These are phyloP conservation scores for Helotiales sp. DNA, from an alignment of 2,329 filamentous ascomycete species.

Conservation along the genomic window DNA sequence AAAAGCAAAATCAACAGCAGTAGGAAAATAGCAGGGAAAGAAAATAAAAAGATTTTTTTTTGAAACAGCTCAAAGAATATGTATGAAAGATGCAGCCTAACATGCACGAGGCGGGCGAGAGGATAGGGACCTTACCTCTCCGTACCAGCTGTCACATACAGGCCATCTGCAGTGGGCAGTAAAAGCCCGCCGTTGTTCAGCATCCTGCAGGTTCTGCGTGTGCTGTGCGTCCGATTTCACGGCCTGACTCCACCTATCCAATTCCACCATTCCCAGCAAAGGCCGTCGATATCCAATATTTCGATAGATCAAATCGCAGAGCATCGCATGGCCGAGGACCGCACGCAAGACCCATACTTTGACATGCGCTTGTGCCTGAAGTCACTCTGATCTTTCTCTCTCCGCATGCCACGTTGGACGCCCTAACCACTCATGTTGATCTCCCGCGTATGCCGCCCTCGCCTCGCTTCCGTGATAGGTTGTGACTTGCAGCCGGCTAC, in stretches of 20 bases:
- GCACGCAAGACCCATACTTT: constrained; percentile 1
- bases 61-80: too few species aligned
- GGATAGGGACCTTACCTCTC: background rate
- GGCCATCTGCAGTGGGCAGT: background rate
- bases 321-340: background rate
- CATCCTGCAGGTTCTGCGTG: constrained; percentile 2
- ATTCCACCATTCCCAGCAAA: background rate
- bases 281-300: background rate
- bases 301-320: background rate
- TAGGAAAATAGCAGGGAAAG: background rate
- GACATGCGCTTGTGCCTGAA: constrained; percentile 15
- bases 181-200: background rate
- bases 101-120: constrained; percentile 3
- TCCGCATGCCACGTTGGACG: constrained; percentile 28
- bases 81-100: constrained; percentile 3
- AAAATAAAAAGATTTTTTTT: too few species aligned
- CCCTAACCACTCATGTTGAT: constrained; percentile 13
- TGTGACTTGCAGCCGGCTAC: background rate
- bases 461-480: constrained; percentile 18
- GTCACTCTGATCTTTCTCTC: constrained; percentile 8
- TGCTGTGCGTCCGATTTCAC: background rate
- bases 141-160: background rate
- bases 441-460: constrained; percentile 18
- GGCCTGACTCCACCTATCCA: background rate
- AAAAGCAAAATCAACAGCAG: background rate